A percentile compares a stretch with the other conserved stretches of the same genome.
These are phyloP conservation scores for Candida yuanshanica DNA, from an alignment of 805 yeast species.

Conservation along the genomic window DNA sequence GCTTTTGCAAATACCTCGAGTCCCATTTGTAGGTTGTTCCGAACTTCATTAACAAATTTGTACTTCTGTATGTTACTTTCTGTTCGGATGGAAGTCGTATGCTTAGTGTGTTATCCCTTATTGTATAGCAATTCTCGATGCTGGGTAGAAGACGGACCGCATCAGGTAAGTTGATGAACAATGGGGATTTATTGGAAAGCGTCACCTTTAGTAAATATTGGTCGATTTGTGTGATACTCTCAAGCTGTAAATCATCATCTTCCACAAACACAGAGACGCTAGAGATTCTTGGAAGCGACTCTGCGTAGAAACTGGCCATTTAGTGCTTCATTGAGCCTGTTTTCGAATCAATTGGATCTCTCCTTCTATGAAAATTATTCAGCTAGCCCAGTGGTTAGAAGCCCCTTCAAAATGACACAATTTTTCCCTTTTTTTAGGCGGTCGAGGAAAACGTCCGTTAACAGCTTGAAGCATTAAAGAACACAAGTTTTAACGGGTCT, in stretches of 20 bases:
- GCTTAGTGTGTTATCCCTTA: slow-evolving; percentile 1
- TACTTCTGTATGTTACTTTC: slow-evolving; percentile 8
- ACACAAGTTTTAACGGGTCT: too few relatives aligned
- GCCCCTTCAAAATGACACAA: too few relatives aligned
- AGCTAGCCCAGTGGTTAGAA: too few relatives aligned
- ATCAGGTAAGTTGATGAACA: slow-evolving; percentile 7
- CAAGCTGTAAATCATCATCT: not conserved
- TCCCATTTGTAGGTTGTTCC: slow-evolving; percentile 34
- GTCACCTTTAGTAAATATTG: slow-evolving; percentile 1
- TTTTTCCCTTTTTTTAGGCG: too few relatives aligned
- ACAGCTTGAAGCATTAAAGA: too few relatives aligned
- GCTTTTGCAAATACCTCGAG: slow-evolving; percentile 31
- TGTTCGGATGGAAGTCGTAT: slow-evolving; percentile 12
- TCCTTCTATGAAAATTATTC: too few relatives aligned
- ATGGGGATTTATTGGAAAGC: not conserved
- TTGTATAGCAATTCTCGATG: not conserved
- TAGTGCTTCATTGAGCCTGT: too few relatives aligned
- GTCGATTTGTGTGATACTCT: slow-evolving; percentile 2
- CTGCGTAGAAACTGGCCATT: slow-evolving; percentile 1
- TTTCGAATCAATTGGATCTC: too few relatives aligned
- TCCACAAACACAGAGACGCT: slow-evolving; percentile 2
- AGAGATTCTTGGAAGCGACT: slow-evolving; percentile 3
- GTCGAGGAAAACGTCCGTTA: too few relatives aligned
- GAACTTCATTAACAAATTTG: slow-evolving; percentile 20
- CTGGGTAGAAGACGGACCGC: slow-evolving; percentile 1